Base-by-base conservation (phyloP, 208 protist genomes). In the Trypanosoma platydactyli region DNA sequence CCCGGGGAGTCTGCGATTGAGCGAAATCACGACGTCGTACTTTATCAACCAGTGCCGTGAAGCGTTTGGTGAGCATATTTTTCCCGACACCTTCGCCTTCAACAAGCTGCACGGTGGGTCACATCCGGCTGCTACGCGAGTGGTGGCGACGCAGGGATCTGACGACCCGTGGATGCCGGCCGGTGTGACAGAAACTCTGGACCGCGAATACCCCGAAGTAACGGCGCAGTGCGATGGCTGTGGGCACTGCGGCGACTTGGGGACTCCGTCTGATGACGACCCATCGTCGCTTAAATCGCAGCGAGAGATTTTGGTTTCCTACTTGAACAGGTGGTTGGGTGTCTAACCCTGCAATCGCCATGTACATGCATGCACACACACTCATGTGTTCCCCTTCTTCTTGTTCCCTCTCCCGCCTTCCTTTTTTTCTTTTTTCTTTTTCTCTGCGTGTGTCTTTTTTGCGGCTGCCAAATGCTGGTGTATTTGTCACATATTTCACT, bases 91-190 rank as follows among this genome's bases (percentile, higher is more conserved):
- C 15, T 83, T 69, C 58, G 55, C 38, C 30, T 83, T 83, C 54
- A 83, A 83, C 56, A 48, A 55, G 20, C 54, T n/a, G 22, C 55
- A 75, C 42, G 72, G 78, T n/a, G 78, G 78, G 0, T 60, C 73
- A 16, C 35, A 15, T 30, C 77, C 77, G 5, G 12, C 40, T 12
- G 61, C 69, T 24, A 71, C 69, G 38, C 62, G 59, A 18, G 77
- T 83, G 51, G 57, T 83, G 44, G 77, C 77, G 24, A 65, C 72
- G 42, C 77, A 83, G 44, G 77, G 59, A 46, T 73, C 61, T 3
- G 77, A 83, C 49, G 77, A 83, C 42, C 77, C 77, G 18, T 83
- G 77, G 72, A 49, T 71, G 16, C 57, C 72, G 20, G 77, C 77
- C 9, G 72, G 77, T 11, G 77, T 74, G 29, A 63, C 24, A 35